Evolutionary conservation across 75 land plant genomes (phyloP).

Genomic region (Sequoiadendron giganteum): DNA sequence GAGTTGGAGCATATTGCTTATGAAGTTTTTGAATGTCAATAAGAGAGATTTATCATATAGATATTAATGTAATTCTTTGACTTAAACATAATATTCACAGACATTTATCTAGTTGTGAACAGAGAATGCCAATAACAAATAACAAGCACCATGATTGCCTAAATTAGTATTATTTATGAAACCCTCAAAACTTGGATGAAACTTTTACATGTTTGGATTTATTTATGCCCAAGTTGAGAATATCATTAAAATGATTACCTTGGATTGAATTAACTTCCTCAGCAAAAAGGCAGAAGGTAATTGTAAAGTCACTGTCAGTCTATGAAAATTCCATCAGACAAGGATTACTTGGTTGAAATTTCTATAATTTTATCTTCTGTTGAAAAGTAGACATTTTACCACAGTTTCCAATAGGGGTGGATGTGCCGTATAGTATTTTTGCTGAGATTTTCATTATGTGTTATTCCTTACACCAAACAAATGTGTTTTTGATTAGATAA

Average conservation of each 20-base stretch:
- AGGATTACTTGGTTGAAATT: neutral
- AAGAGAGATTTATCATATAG: neutral
- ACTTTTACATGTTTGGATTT: neutral
- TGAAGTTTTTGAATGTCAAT: neutral
- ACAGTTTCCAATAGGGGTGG: neutral
- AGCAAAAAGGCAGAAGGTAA: neutral
- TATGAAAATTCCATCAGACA: neutral
- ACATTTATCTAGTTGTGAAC: neutral
- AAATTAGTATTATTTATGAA: neutral
- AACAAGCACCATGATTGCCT: neutral
- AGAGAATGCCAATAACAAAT: neutral
- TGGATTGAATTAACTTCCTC: neutral
- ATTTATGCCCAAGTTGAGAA: slow-evolving; percentile 1
- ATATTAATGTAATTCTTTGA: neutral
- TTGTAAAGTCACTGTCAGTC: neutral
- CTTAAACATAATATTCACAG: neutral
- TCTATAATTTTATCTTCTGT: neutral
- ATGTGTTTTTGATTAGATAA: no score
- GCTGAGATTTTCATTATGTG: neutral
- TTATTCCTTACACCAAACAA: neutral
- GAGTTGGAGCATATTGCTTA: neutral
- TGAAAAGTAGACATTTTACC: neutral
- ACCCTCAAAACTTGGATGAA: neutral
- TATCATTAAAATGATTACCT: neutral
- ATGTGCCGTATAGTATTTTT: neutral